Evolutionary conservation across 2,329 filamentous ascomycete genomes (phyloP).

Genomic region (Diaporthe eres): DNA sequence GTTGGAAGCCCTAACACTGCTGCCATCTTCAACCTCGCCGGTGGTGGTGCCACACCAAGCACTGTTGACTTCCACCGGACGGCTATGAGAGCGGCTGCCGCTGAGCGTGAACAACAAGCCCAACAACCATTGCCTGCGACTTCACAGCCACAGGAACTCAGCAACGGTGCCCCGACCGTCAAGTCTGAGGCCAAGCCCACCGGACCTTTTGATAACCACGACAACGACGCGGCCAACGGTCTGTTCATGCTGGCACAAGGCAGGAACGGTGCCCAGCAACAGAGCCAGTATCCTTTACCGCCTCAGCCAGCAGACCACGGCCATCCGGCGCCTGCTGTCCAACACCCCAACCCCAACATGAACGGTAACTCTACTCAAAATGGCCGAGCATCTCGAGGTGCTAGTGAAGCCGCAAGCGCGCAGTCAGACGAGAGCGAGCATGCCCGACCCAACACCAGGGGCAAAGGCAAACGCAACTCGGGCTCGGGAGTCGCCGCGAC

Average conservation of each 20-base stretch:
- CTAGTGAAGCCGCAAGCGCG: conserved; percentile 78
- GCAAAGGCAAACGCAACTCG: conserved; percentile 78
- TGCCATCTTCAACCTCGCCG: conserved; percentile 83
- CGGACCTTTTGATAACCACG: conserved; percentile 87
- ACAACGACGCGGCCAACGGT: conserved; percentile 95
- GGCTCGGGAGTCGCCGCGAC: conserved; percentile 55
- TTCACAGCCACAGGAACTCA: conserved; percentile 68
- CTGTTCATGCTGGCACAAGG: conserved; percentile 90
- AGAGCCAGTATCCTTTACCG: conserved; percentile 61
- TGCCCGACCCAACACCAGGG: conserved; percentile 74
- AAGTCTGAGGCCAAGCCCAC: conserved; percentile 67
- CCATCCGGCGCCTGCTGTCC: conserved; percentile 58
- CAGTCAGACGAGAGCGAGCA: conserved; percentile 81
- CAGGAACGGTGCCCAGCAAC: conserved; percentile 66
- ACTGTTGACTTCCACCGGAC: conserved; percentile 96
- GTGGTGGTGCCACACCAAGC: conserved; percentile 87
- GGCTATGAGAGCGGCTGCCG: conserved; percentile 83
- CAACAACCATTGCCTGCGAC: conserved; percentile 55
- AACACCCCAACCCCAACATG: conserved; percentile 59
- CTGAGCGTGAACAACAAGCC: conserved; percentile 66
- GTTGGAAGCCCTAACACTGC: conserved; percentile 89
- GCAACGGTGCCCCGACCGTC: conserved; percentile 55
- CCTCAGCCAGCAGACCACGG: conserved; percentile 64
- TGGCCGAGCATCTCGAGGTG: conserved; percentile 65
- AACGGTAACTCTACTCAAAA: conserved; percentile 61